Evolutionary conservation across 2,329 filamentous ascomycete species (phyloP).

Genomic region (Fusarium succisae): DNA sequence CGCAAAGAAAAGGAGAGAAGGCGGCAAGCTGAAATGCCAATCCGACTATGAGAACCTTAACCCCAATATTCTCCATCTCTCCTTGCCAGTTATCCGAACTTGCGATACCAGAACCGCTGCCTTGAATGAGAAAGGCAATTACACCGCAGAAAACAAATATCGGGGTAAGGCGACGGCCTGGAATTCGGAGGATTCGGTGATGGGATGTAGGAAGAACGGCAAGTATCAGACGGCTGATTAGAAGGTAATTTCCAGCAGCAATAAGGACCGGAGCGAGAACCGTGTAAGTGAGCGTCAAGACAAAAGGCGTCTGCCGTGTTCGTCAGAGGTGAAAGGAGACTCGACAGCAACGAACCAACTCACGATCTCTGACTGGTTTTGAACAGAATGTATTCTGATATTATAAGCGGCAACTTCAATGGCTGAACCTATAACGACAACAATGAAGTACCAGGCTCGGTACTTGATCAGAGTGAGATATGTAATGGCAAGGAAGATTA

Average conservation of each 20-base stretch:
- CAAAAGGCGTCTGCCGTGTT: conserved; percentile 48
- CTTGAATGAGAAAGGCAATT: conserved; percentile 56
- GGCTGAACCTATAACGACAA: conserved; percentile 52
- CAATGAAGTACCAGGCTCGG: conserved; percentile 54
- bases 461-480: conserved; percentile 55
- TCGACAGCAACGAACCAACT: conserved; percentile 5
- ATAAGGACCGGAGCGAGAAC: conserved; percentile 60
- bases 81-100: conserved; percentile 55
- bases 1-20: conserved; percentile 52
- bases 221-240: conserved; percentile 58
- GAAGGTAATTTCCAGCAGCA: conserved; percentile 61
- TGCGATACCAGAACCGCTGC: conserved; percentile 55
- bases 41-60: conserved; percentile 54
- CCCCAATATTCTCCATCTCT: conserved; percentile 48
- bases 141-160: conserved; percentile 59
- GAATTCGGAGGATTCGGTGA: conserved; percentile 50
- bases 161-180: conserved; percentile 52
- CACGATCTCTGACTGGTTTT: conserved; percentile 48
- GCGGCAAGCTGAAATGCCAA: conserved; percentile 53
- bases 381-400: conserved; percentile 50
- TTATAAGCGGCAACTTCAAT: conserved; percentile 56
- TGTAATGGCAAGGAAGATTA: conserved; percentile 49
- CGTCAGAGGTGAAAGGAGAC: background rate
- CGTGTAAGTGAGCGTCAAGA: conserved; percentile 52
- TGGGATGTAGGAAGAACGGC: conserved; percentile 46